Base-by-base conservation (phyloP, 1,139 yeast genomes). In the Hanseniaspora sp. region DNA sequence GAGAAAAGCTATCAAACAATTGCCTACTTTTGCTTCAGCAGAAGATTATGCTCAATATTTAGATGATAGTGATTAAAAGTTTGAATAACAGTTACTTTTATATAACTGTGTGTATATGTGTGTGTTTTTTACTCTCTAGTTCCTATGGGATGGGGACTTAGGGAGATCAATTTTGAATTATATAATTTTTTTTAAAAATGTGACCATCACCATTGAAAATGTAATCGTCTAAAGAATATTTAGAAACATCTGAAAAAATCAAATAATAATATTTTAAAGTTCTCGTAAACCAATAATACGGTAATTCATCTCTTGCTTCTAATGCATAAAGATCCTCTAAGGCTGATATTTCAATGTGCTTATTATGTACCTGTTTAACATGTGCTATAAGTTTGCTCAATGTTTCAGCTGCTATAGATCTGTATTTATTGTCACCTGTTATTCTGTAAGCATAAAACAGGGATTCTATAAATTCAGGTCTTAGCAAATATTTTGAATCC, bases 21-120 rank as follows among this genome's bases (percentile, higher is more conserved):
- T 90, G 59, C 96, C 97, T 23, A 76, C 82, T 23, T 90, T 87
- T 72, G 97, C 96, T 1, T 82, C 94, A 48, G 95, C 82, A 9
- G 96, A 86, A 47, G 96, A 87, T 60, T 90, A 88, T 67, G 83
- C 95, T 28, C 74, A 83, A 64, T 83, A 83, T 63, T 71, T 86
- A 67, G 75, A 51, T 39, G 54, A 77, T 49, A 81, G 85, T 6
- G 83, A 80, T 44, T 80, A 78, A 54, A 84, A 79, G 55, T 74
- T 69, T 54, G 66, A 45, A 35, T 40, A 29, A 34, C 11, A n/a
- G n/a, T n/a, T 12, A 5, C 29, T 18, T 34, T 1, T 30, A 37
- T n/a, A 40, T n/a, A n/a, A n/a, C n/a, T n/a, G 7, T 31, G 8
- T 6, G 31, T 52, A 39, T 15, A 47, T 30, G 31, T 40, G 29